Base-by-base conservation (phyloP, 176 grass and related monocot genomes). In the Eragrostis nindensis region DNA sequence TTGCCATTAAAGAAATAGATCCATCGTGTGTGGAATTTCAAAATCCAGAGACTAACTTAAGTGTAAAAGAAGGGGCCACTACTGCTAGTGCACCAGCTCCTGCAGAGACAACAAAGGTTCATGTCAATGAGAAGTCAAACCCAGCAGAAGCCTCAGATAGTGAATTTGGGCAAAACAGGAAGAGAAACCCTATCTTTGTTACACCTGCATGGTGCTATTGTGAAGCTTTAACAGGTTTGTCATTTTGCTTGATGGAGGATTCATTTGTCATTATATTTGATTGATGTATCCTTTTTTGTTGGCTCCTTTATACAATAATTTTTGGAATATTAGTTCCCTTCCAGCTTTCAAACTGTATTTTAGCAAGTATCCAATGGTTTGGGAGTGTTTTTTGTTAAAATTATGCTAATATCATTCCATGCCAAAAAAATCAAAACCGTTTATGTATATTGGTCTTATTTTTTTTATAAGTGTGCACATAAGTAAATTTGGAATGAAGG, bases 141-240 rank as follows among this genome's bases (percentile, higher is more conserved):
- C 52, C 64, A 78, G 75, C 45, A 44, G 44, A 44, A 72, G 42
- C 67, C 70, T 62, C 70, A 41, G 91, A 93, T 71, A 71, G 41
- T 41, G 85, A 93, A 75, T 55, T 82, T 92, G 84, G 78, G 19
- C 83, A 89, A 75, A 98, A 98, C 86, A 92, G 87, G 86, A 98
- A 95, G 64, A 90, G 86, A 78, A 94, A 87, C 55, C 92, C 95
- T 85, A 86, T 95, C 46, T 89, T 98, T 78, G 92, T 94, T 88
- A 94, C 90, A 78, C 92, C 95, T 42, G 95, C 95, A 42, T 98
- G 95, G 95, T 94, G 85, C 83, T 98, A 93, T 57, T 90, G 81
- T 87, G 95, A 98, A 83, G 84, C 85, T 81, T 79, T 77, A 61
- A 74, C 74, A 77, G 86, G 95, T 98, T 94, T 79, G 69, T 82